Base-by-base conservation (phyloP, 2,329 filamentous ascomycete species). In the Aspergillus cejpii region DNA sequence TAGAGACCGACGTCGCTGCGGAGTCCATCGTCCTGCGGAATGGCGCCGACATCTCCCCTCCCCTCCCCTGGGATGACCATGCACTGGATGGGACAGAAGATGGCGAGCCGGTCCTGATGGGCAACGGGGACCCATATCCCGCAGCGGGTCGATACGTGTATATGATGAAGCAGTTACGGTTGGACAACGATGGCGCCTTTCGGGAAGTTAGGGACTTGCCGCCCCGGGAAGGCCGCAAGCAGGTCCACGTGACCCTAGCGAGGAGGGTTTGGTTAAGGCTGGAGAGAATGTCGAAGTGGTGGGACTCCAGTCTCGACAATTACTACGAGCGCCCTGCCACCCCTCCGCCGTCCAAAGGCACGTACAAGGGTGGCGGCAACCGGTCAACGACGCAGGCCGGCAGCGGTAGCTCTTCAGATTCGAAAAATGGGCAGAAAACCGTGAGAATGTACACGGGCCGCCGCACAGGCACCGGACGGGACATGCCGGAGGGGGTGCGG, bases 201-300 rank as follows among this genome's bases (percentile, higher is more conserved):
- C 69, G 75, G n/a, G 74, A 74, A 39, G 68, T 81, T 41, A 69
- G 71, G 27, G 70, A 77, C 8, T 67, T 74, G 39, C 57, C 62
- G 2, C 69, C 70, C 10, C 65, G 63, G 19, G 66, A 71, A 21
- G 71, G 71, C 3, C 68, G 68, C 11, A 62, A 68, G 43, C 70
- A 73, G 14, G 67, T 77, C 4, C 70, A 75, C 12, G 55, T 83
- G 36, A 72, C 74, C 0, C 74, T 80, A 51, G 73, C 77, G 47
- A 70, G 79, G 41, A 79, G 77, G 44, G 83, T 83, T 60, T 83
- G 76, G 74, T 70, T 73, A 41, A 74, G 71, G 2, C 65, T 83
- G 41, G 76, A 81, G 51, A 73, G 72, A 27, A 71, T 83, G 71
- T 69, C 76, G 12, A 76, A 78, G 50, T 83, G 80, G 56, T 83